Conservation (phyloP, 768 basidiomycete genomes). For the Exidia glandulosa region DNA sequence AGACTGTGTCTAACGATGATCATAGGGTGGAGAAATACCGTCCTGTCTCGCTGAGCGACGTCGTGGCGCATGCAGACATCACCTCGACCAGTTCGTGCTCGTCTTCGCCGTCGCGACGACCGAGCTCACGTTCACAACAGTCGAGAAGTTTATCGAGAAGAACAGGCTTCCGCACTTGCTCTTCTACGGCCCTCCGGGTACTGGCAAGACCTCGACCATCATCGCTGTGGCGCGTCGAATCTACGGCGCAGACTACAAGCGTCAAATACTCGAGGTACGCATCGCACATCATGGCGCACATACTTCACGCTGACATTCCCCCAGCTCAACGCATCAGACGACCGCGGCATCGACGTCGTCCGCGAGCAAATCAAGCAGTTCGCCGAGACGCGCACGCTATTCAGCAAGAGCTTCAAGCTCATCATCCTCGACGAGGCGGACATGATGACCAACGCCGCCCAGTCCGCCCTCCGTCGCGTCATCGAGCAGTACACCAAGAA, state of each 20-base stretch:
- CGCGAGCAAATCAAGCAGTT: constrained; percentile 99
- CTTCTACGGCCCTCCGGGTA: constrained; percentile 97
- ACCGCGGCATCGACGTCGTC: constrained; percentile 96
- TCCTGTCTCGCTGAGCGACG: constrained; percentile 82
- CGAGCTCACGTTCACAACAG: constrained; percentile 28
- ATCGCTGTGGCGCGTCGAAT: constrained; percentile 90
- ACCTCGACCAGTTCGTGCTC: constrained; percentile 72
- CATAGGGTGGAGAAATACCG: constrained; percentile 96
- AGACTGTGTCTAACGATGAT: background rate
- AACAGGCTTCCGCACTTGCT: constrained; percentile 89
- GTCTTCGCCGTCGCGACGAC: background rate
- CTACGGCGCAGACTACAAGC: constrained; percentile 76
- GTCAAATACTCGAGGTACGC: constrained; percentile 86
- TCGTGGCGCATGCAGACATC: constrained; percentile 95
- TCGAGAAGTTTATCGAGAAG: constrained; percentile 93
- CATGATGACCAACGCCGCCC: constrained; percentile 99
- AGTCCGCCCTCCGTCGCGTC: constrained; percentile 90
- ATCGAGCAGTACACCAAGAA: constrained; percentile 99
- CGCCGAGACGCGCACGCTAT: constrained; percentile 84
- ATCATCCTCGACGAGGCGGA: constrained; percentile 99
- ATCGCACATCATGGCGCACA: background rate
- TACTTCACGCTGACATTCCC: background rate
- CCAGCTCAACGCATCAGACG: constrained; percentile 95
- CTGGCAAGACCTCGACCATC: constrained; percentile 96
- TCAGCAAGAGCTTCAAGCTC: constrained; percentile 88